Base-by-base conservation (phyloP, 371 early-diverging fungal species). In the Mucor indicus region DNA sequence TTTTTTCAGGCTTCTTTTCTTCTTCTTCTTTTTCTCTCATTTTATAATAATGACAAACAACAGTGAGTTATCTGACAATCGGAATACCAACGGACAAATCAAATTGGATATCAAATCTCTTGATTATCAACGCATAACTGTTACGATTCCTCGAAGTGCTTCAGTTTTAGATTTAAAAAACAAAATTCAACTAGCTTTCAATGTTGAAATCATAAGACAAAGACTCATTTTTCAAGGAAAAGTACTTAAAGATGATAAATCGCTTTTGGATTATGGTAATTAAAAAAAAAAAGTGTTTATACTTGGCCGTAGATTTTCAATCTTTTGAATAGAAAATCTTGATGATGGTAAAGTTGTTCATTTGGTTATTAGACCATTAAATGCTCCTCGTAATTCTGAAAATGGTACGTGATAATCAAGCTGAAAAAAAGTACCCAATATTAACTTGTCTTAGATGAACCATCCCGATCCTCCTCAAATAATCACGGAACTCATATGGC, bases 171-270 rank as follows among this genome's bases (percentile, higher is more conserved):
- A 78, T 17, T 67, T 82, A 13, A 82, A 82, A 41, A 58, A 70
- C 25, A 69, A 65, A 19, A 77, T 82, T 15, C 70, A 78, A 30
- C 33, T 52, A 22, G 51, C 63, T 35, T 69, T 75, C 44, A 63
- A 78, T 38, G 75, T 82, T 12, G 76, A 77, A 7, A 65, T 60
- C 31, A 58, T 57, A 25, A 62, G 80, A 20, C 82, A 82, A 46
- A 72, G 82, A 8, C 59, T 82, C 41, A 79, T 82, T 52, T 82
- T 77, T 43, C 78, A 74, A 54, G 82, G 82, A 44, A 65, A 67
- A 50, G 75, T 82, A 0, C 58, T 82, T 20, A 72, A 64, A 32
- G 80, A 82, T 48, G 80, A 76, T 22, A 74, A 78, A 30, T 48
- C 49, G 11, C 40, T 82, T 38, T 48, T 64, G 4, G 79, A 81